Percentiles rank a stretch among this genome's conserved stretches.
These are phyloP conservation scores for Auxenochlorella protothecoides DNA, from an alignment of 139 green algal species.

Conservation along the genomic window DNA sequence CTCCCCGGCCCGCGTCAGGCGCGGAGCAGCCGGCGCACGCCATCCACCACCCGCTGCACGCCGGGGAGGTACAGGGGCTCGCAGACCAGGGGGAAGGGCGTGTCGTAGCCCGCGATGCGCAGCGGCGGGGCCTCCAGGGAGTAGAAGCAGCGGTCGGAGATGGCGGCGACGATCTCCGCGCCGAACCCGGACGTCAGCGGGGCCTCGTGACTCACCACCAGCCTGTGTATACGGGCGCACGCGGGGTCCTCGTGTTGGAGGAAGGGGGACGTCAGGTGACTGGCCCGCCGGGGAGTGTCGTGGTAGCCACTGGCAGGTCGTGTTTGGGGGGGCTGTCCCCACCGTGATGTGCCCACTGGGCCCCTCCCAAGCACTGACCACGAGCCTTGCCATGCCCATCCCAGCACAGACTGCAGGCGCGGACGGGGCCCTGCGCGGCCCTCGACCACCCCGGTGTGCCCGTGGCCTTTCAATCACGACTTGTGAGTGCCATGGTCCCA, in stretches of 20 bases:
- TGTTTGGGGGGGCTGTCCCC: no score
- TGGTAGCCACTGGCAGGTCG: no score
- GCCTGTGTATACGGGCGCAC: conserved; percentile 5
- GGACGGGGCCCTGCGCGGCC: no score
- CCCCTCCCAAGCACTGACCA: neutral
- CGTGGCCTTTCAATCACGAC: no score
- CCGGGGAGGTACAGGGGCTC: conserved; percentile 71
- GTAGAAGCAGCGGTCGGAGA: conserved; percentile 62
- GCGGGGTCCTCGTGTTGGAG: no score
- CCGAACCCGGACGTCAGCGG: conserved; percentile 78
- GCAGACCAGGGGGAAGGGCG: conserved; percentile 77
- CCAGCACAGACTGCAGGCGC: neutral
- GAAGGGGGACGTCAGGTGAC: no score
- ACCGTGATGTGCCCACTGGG: neutral
- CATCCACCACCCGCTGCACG: conserved; percentile 40
- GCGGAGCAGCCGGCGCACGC: conserved; percentile 26
- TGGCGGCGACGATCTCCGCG: conserved; percentile 64
- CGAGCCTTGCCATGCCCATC: neutral
- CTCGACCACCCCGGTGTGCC: no score
- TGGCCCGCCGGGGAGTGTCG: no score
- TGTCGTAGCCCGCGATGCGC: conserved; percentile 78
- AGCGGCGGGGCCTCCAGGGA: conserved; percentile 59
- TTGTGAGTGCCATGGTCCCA: no score
- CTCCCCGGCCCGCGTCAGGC: neutral
- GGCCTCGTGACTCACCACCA: conserved; percentile 86